A percentile compares a stretch with the other conserved stretches of the same genome.
Evolutionary conservation across 2,329 filamentous ascomycete species (phyloP).

Genomic region (Penicillium olsonii): DNA sequence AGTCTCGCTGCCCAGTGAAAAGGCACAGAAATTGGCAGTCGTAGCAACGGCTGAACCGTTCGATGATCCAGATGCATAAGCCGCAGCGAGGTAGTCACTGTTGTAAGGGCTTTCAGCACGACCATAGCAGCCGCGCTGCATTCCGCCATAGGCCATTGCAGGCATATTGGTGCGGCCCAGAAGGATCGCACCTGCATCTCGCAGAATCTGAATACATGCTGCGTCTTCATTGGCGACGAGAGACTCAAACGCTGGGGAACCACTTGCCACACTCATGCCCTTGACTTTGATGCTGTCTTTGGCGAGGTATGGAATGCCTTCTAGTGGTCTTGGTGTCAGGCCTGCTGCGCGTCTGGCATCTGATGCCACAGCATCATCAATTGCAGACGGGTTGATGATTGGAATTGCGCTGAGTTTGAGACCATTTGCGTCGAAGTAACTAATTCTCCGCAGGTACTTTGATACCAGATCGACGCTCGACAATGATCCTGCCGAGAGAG

Average conservation of each 20-base stretch:
- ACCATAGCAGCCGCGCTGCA: conserved; percentile 59
- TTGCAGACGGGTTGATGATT: conserved; percentile 48
- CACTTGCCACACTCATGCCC: conserved; percentile 56
- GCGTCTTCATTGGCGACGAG: conserved; percentile 56
- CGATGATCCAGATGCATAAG: conserved; percentile 60
- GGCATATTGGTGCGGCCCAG: conserved; percentile 63
- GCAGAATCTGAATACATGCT: conserved; percentile 50
- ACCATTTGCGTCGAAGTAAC: conserved; percentile 47
- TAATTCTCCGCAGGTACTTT: conserved; percentile 51
- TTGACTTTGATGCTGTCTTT: conserved; percentile 60
- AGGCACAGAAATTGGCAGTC: conserved; percentile 53
- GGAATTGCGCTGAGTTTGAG: conserved; percentile 51
- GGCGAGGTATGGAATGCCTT: conserved; percentile 60
- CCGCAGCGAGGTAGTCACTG: conserved; percentile 53
- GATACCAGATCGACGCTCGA: conserved; percentile 51
- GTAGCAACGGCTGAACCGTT: conserved; percentile 58
- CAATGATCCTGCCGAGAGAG: conserved; percentile 41
- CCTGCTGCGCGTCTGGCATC: conserved; percentile 48
- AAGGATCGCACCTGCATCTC: conserved; percentile 53
- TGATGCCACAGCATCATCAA: conserved; percentile 51
- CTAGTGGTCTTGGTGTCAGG: conserved; percentile 42
- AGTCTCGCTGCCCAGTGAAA: conserved; percentile 58
- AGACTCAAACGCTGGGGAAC: conserved; percentile 56
- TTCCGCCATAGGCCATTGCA: conserved; percentile 60
- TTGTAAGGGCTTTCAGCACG: conserved; percentile 61